Evolutionary conservation across 176 grass and related monocot genomes (phyloP), one percentile per base, ranked within the genome.

Genomic region (Echinochloa phyllopogon): DNA sequence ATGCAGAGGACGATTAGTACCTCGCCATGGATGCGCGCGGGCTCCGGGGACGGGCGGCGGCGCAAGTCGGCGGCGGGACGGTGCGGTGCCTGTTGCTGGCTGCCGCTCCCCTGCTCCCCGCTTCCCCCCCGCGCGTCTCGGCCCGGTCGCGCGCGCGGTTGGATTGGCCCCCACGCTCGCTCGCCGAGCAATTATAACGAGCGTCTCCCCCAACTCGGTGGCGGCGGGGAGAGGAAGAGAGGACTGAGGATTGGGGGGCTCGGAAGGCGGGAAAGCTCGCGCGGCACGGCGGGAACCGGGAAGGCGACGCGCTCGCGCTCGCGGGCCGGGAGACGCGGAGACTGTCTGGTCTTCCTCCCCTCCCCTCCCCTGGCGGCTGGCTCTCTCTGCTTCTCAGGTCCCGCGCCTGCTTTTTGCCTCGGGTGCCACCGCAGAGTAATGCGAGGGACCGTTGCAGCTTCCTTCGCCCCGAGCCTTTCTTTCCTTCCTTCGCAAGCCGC

Each of bases 401-500:
- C 33, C 61, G 77, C 44, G 77, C 77, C 65, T 14, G 50, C 83
- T 14, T 80, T 78, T 73, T 63, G 18, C 24, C 60, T 59, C 56
- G 27, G 73, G 84, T 64, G 84, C 57, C 5, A 39, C 52, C 21
- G 66, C 62, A 70, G 63, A 70, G 63, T 76, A 65, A 82, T 55
- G 37, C n/a, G 8, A 41, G 50, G 50, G 65, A 82, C 72, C 55
- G 83, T 77, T 85, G 76, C 76, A 17, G 75, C 53, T 15, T 64
- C 44, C 83, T 76, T 56, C 37, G 47, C 53, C 8, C 0, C 10
- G 16, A 37, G 2, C 57, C n/a, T 12, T 16, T 18, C 8, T 65
- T 69, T 74, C 69, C 88, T 77, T 90, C 88, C 84, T 66, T 72
- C 27, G 84, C 79, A 90, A 72, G 73, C 39, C 56, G 40, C 55